phyloP scores from a whole-genome alignment of 192 early-diverging fungal genomes.

The Chytriomyces sp. region DNA sequence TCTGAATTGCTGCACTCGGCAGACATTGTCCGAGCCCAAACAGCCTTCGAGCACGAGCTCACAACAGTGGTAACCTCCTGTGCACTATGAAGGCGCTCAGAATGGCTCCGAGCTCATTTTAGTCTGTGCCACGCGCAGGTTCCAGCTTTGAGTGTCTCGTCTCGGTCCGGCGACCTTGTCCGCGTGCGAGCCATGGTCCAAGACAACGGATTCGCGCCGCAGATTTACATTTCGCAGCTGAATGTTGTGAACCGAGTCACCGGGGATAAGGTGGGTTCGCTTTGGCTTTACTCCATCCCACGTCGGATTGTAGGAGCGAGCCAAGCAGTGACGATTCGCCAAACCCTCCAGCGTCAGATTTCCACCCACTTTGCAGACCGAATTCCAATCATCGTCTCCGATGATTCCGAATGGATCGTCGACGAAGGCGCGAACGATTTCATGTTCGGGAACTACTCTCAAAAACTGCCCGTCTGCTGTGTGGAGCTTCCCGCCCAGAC shows the following conservation, averaged over 20 bases:
- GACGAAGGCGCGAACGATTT: constrained; percentile 8
- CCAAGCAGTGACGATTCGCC: too few relatives aligned
- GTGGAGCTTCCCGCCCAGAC: constrained; percentile 13
- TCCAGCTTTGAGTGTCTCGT: not conserved
- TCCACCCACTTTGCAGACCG: constrained; percentile 8
- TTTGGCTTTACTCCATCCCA: not conserved
- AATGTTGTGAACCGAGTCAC: constrained; percentile 21
- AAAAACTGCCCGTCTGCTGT: constrained; percentile 19
- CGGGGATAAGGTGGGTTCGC: constrained; percentile 23
- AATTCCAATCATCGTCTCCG: not conserved
- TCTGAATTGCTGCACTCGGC: not conserved
- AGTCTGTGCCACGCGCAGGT: too few relatives aligned
- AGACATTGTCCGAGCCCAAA: not conserved
- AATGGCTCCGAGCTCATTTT: not conserved
- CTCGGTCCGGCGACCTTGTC: constrained; percentile 13
- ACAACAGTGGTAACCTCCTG: not conserved
- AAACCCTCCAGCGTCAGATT: not conserved
- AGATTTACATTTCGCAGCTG: constrained; percentile 33
- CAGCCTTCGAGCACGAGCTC: not conserved
- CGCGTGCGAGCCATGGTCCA: constrained; percentile 48
- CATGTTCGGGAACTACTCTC: constrained; percentile 19
- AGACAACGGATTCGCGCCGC: constrained; percentile 41
- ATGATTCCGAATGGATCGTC: constrained; percentile 9
- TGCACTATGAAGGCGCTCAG: not conserved
- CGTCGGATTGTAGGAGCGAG: too few relatives aligned